phyloP scores from a whole-genome alignment of 805 yeast species.

The Yarrowia sp. region DNA sequence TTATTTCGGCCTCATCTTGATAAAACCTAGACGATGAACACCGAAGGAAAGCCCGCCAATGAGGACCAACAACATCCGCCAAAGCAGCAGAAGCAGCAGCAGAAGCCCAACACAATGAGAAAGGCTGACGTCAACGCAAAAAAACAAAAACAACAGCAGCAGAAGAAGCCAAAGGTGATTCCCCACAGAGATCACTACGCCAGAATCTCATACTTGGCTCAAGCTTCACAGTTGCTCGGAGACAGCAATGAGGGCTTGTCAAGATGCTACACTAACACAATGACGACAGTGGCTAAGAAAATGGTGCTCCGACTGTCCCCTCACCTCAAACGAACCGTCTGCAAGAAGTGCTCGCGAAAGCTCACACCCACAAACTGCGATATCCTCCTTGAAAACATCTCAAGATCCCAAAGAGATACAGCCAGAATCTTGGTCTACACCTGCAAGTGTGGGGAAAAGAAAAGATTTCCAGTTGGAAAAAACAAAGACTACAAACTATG shows the following conservation, averaged over 20 bases:
- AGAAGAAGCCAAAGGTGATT: slow-evolving; percentile 40
- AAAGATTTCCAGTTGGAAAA: slow-evolving; percentile 63
- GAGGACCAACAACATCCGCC: neutral
- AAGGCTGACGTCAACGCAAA: neutral
- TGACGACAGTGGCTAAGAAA: slow-evolving; percentile 64
- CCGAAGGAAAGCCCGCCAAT: neutral
- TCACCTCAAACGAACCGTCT: slow-evolving; percentile 58
- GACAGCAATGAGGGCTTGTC: slow-evolving; percentile 44
- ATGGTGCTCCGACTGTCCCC: slow-evolving; percentile 58
- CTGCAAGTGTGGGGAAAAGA: slow-evolving; percentile 56
- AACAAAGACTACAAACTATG: slow-evolving; percentile 49
- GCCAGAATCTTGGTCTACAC: slow-evolving; percentile 50
- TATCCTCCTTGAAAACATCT: slow-evolving; percentile 45
- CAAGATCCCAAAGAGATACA: slow-evolving; percentile 38
- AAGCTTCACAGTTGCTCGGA: slow-evolving; percentile 35
- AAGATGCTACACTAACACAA: slow-evolving; percentile 52
- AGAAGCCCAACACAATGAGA: slow-evolving; percentile 5
- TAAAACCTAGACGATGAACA: neutral
- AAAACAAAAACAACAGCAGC: neutral
- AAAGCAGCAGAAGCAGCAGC: neutral
- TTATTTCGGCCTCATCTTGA: neutral
- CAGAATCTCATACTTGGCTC: slow-evolving; percentile 40
- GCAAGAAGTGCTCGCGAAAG: slow-evolving; percentile 62
- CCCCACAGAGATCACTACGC: slow-evolving; percentile 39
- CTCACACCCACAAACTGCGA: slow-evolving; percentile 51